Conservation (phyloP, 108 stramenopile genomes). For the Cyclotella kingstonii region DNA sequence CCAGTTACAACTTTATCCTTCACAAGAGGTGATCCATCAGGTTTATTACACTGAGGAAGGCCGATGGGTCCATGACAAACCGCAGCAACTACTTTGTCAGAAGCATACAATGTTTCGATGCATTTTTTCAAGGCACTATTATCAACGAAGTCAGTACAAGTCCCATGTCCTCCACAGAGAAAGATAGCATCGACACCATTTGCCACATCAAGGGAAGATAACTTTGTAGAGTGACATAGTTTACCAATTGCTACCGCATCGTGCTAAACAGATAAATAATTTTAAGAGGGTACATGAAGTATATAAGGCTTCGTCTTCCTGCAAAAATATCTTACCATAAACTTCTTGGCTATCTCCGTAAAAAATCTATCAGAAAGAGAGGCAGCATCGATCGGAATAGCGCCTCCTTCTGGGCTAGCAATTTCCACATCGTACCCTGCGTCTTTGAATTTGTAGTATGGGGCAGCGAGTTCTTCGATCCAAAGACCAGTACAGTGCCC, state of each 20-base stretch:
- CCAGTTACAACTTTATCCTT: slow-evolving; percentile 64
- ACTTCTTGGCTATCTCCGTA: slow-evolving; percentile 62
- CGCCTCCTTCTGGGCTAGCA: slow-evolving; percentile 60
- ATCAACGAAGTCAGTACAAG: slow-evolving; percentile 60
- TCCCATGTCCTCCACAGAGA: slow-evolving; percentile 73
- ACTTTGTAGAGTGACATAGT: slow-evolving; percentile 49
- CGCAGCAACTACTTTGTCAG: slow-evolving; percentile 63
- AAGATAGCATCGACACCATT: slow-evolving; percentile 62
- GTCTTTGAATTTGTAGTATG: slow-evolving; percentile 70
- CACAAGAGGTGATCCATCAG: slow-evolving; percentile 67
- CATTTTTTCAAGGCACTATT: slow-evolving; percentile 52
- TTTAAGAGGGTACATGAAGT: neutral
- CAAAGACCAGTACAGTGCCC: slow-evolving; percentile 68
- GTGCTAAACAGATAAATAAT: slow-evolving; percentile 18
- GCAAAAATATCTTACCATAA: slow-evolving; percentile 37
- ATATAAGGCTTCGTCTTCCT: neutral
- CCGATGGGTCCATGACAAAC: slow-evolving; percentile 81
- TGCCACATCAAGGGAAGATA: slow-evolving; percentile 49
- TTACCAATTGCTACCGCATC: slow-evolving; percentile 61
- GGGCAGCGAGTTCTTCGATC: slow-evolving; percentile 74
- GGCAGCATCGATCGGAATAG: slow-evolving; percentile 65
- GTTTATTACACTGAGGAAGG: slow-evolving; percentile 58
- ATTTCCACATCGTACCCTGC: slow-evolving; percentile 63
- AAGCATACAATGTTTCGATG: slow-evolving; percentile 60
- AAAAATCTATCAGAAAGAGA: slow-evolving; percentile 53